Conservation (phyloP, 23 red algal genomes). For the Agarophyton chilense region DNA sequence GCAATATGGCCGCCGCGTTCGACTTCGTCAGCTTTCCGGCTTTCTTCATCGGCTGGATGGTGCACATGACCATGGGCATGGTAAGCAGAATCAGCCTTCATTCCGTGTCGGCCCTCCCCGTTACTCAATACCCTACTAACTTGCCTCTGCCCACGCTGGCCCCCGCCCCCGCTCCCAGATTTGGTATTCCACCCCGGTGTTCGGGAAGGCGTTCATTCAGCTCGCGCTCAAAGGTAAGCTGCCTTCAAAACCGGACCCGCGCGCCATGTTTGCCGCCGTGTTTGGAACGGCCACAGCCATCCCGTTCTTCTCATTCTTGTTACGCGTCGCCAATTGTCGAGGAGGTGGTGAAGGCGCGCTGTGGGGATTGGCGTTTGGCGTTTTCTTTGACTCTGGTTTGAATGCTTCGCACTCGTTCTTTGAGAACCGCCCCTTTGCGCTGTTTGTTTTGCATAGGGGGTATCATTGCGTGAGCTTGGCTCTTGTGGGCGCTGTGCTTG, state of each 20-base stretch:
- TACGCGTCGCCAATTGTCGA: conserved; percentile 49
- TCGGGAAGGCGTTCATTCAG: conserved; percentile 50
- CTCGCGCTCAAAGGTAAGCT: conserved; percentile 51
- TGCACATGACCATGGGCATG: conserved; percentile 56
- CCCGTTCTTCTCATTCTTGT: conserved; percentile 60
- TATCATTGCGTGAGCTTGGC: conserved; percentile 51
- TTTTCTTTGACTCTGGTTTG: conserved; percentile 58
- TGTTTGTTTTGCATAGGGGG: conserved; percentile 53
- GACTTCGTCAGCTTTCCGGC: conserved; percentile 51
- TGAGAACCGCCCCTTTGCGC: conserved; percentile 58
- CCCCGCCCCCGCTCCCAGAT: conserved; percentile 1
- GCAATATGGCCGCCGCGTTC: conserved; percentile 19
- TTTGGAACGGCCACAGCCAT: conserved; percentile 44
- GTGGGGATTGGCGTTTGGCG: conserved; percentile 55
- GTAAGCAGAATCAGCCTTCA: background rate
- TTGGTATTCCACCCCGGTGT: conserved; percentile 51
- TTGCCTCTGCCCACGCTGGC: background rate
- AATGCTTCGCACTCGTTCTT: conserved; percentile 64
- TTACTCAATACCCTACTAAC: background rate
- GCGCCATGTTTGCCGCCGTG: conserved; percentile 41
- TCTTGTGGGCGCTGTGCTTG: conserved; percentile 42
- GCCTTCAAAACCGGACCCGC: conserved; percentile 44
- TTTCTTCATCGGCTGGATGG: conserved; percentile 37
- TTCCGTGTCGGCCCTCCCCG: background rate
- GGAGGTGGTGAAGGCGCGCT: conserved; percentile 51